Evolutionary conservation across 345 rosid genomes (phyloP).

Genomic region (Acer saccharum): DNA sequence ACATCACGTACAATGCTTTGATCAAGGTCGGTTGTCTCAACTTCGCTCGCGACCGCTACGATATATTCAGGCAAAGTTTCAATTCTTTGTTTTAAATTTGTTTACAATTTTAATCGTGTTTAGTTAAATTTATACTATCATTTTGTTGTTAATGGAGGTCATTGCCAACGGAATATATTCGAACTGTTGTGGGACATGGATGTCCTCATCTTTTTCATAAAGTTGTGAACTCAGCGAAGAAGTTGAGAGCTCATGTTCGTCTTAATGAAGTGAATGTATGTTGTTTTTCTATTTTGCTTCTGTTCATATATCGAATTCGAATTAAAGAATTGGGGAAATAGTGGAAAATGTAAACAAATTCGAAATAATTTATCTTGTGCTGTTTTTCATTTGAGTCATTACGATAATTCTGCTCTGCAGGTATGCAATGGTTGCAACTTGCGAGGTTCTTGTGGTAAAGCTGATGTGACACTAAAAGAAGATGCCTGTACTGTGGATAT

Average conservation of each 20-base stretch:
- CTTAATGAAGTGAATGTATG: conserved; percentile 88
- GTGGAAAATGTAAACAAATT: background rate
- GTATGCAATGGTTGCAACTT: conserved; percentile 81
- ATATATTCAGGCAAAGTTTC: conserved; percentile 55
- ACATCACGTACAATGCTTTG: conserved; percentile 1
- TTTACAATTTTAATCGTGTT: too few relatives aligned
- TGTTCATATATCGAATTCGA: background rate
- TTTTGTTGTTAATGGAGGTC: conserved; percentile 48
- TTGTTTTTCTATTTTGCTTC: background rate
- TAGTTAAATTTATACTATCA: background rate
- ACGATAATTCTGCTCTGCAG: conserved; percentile 32
- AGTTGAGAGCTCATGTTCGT: conserved; percentile 63
- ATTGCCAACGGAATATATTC: conserved; percentile 56
- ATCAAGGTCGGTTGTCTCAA: conserved; percentile 75
- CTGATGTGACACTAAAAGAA: conserved; percentile 68
- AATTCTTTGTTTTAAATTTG: too few relatives aligned
- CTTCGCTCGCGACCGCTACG: conserved; percentile 89
- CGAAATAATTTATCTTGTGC: background rate
- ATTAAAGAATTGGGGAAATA: too few relatives aligned
- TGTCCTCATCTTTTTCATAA: conserved; percentile 82
- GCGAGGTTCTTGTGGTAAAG: conserved; percentile 86
- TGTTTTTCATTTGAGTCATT: background rate
- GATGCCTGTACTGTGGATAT: conserved; percentile 80
- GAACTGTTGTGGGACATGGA: conserved; percentile 68
- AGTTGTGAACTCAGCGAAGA: conserved; percentile 76